Conservation (phyloP, 164 flowering plant species). For the Dillenia suffruticosa region DNA sequence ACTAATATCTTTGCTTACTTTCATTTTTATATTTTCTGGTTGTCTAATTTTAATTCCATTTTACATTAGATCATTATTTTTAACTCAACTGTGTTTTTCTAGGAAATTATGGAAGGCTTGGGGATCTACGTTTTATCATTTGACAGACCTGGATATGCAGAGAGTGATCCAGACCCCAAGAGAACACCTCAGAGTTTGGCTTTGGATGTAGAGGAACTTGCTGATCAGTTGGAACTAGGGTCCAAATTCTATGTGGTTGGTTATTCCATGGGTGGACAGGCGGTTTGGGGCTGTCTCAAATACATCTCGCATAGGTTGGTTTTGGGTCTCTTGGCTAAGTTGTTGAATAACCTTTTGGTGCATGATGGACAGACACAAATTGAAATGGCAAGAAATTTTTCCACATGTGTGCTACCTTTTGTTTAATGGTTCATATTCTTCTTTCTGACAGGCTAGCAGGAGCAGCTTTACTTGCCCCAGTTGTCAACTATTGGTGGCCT, state of each 20-base stretch:
- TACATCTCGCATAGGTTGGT: not conserved
- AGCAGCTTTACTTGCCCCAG: conserved; percentile 43
- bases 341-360: not conserved
- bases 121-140: conserved; percentile 52
- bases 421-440: too few species aligned
- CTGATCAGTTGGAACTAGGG: conserved; percentile 58
- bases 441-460: conserved; percentile 45
- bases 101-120: conserved; percentile 48
- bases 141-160: conserved; percentile 79
- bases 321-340: not conserved
- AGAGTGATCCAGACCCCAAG: conserved; percentile 66
- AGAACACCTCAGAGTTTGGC: conserved; percentile 49
- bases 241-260: conserved; percentile 60
- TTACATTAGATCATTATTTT: not conserved
- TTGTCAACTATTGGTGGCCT: conserved; percentile 60
- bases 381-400: not conserved
- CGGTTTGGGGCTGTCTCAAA: conserved; percentile 53
- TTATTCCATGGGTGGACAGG: conserved; percentile 65
- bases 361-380: not conserved
- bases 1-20: conserved; percentile 16
- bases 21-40: not conserved
- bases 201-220: conserved; percentile 68
- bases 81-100: conserved; percentile 7
- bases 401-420: too few species aligned
- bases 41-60: not conserved